These are phyloP conservation scores for Musa balbisiana DNA, from an alignment of 202 grass and related monocot species.

Conservation along the genomic window DNA sequence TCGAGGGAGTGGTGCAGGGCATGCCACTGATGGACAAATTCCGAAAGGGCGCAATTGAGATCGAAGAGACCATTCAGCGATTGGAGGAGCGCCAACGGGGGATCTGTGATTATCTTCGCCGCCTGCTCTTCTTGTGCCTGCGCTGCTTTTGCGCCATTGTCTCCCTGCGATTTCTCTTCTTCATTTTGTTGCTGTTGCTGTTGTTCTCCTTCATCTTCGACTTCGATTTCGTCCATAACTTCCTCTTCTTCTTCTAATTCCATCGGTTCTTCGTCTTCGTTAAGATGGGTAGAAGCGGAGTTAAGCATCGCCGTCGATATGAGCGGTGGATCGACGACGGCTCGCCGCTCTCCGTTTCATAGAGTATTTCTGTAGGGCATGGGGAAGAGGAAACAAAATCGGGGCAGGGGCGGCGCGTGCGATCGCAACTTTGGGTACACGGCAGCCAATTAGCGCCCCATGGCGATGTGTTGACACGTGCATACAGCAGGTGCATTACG, in stretches of 20 bases:
- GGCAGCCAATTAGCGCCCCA: too few relatives aligned
- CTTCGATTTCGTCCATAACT: neutral
- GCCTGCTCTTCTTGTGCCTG: neutral
- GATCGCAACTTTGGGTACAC: too few relatives aligned
- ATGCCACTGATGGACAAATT: conserved; percentile 45
- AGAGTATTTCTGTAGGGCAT: too few relatives aligned
- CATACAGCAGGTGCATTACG: too few relatives aligned
- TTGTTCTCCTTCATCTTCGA: neutral
- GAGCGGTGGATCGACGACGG: neutral
- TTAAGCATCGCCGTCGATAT: neutral
- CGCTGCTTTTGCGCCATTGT: neutral
- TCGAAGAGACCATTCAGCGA: conserved; percentile 21
- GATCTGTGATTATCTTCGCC: neutral
- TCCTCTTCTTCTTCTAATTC: neutral
- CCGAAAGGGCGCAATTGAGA: conserved; percentile 28
- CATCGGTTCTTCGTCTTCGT: neutral
- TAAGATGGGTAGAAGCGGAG: neutral
- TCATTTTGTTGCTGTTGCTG: neutral
- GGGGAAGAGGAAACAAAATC: too few relatives aligned
- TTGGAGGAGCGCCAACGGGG: neutral
- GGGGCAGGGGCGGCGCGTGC: too few relatives aligned
- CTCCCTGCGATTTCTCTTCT: neutral
- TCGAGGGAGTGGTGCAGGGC: conserved; percentile 23
- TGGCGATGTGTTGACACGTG: too few relatives aligned
- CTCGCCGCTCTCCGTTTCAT: neutral